Evolutionary conservation across 495 filamentous ascomycete species (phyloP).

Genomic region (Cercophora samala): DNA sequence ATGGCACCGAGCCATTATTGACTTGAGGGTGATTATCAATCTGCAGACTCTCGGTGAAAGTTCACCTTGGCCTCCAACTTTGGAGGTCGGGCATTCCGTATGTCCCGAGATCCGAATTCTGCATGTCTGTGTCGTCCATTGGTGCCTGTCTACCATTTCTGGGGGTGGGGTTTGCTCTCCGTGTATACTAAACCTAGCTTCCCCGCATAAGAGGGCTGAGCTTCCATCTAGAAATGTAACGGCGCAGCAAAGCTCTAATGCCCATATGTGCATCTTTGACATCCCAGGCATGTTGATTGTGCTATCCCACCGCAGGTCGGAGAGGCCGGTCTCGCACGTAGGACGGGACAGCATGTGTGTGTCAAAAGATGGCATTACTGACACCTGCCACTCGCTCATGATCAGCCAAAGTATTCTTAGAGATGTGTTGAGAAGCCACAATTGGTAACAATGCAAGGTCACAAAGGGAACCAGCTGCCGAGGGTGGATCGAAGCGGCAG

Average conservation of each 20-base stretch:
- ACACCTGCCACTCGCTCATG: neutral
- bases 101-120: neutral
- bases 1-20: neutral
- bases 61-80: neutral
- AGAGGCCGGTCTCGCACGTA: neutral
- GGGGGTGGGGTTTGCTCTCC: neutral
- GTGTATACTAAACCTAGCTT: neutral
- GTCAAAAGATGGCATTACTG: neutral
- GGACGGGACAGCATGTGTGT: neutral
- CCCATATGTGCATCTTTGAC: neutral
- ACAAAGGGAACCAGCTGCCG: neutral
- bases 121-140: neutral
- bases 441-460: neutral
- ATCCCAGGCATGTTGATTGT: neutral
- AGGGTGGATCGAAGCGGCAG: neutral
- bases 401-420: neutral
- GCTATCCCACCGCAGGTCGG: neutral
- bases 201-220: neutral
- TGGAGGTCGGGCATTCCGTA: neutral
- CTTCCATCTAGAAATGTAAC: neutral
- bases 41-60: too few relatives aligned
- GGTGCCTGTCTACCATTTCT: too few relatives aligned
- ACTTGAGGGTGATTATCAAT: neutral
- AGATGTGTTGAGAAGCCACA: neutral
- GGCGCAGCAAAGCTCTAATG: neutral